Conservation (phyloP, 768 basidiomycete genomes). For the Termitomyces sp. region DNA sequence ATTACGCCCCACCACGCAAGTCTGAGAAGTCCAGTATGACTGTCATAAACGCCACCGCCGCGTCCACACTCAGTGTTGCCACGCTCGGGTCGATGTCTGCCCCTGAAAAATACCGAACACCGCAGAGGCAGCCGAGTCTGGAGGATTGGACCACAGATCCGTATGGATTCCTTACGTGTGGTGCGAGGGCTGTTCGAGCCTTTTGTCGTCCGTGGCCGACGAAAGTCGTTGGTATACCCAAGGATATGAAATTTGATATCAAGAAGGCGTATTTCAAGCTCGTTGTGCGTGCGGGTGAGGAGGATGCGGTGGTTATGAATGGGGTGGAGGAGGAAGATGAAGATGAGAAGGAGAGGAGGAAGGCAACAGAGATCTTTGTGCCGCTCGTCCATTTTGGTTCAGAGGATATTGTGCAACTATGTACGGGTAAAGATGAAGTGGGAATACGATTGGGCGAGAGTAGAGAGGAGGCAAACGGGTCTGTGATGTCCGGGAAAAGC, state of each 20-base stretch:
- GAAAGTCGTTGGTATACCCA: constrained; percentile 64
- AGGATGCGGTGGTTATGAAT: constrained; percentile 38
- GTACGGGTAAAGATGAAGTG: background rate
- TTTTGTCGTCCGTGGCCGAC: constrained; percentile 83
- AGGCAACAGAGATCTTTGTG: constrained; percentile 86
- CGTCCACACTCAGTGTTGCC: constrained; percentile 23
- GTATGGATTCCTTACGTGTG: constrained; percentile 76
- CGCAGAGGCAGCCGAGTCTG: constrained; percentile 12
- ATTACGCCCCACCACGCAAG: background rate
- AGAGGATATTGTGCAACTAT: constrained; percentile 8
- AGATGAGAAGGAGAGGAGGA: constrained; percentile 20
- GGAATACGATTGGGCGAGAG: constrained; percentile 3
- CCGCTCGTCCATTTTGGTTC: constrained; percentile 88
- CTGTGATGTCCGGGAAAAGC: constrained; percentile 4
- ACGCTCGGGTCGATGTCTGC: constrained; percentile 7
- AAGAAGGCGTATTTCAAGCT: constrained; percentile 64
- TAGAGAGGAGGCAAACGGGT: constrained; percentile 14
- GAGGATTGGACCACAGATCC: constrained; percentile 40
- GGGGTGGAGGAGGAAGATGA: constrained; percentile 24
- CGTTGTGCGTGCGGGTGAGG: constrained; percentile 53
- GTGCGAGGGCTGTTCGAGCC: constrained; percentile 78
- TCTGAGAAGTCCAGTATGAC: constrained; percentile 6
- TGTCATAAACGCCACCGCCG: constrained; percentile 16
- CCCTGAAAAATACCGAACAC: background rate
- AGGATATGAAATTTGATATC: constrained; percentile 73